Conservation (phyloP, 352 stramenopile species). For the Pythium aphanidermatum region DNA sequence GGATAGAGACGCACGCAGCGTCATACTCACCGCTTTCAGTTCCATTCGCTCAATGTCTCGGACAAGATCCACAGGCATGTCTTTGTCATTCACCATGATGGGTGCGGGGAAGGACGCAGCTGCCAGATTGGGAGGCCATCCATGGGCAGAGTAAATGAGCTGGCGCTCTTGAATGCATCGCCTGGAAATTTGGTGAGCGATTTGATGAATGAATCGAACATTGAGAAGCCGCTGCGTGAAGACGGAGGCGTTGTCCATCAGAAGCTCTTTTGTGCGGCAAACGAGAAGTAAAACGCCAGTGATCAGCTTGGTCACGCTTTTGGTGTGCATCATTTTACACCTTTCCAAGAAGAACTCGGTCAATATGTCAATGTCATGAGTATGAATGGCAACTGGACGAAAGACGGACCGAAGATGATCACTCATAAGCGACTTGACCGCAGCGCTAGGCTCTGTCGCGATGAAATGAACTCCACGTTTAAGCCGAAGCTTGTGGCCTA, state of each 20-base stretch:
- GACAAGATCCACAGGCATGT: constrained; percentile 15
- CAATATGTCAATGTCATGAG: constrained; percentile 33
- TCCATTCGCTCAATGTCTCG: constrained; percentile 32
- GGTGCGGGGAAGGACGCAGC: no score
- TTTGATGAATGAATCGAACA: background rate
- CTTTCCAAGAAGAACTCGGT: constrained; percentile 36
- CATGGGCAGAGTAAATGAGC: constrained; percentile 6
- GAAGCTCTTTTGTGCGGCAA: constrained; percentile 4
- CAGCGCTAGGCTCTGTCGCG: background rate
- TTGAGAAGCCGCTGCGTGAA: background rate
- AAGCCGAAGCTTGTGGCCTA: constrained; percentile 36
- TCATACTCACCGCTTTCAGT: constrained; percentile 28
- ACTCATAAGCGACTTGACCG: background rate
- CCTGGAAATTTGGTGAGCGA: background rate
- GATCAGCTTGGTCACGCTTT: constrained; percentile 30
- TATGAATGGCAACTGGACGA: constrained; percentile 24
- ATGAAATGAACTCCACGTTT: constrained; percentile 41
- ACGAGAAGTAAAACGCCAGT: constrained; percentile 21
- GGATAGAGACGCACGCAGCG: constrained; percentile 29
- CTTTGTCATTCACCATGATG: constrained; percentile 1
- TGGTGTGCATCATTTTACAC: constrained; percentile 28
- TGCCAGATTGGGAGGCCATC: constrained; percentile 8
- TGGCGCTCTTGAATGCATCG: constrained; percentile 8
- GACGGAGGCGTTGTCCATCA: constrained; percentile 1
- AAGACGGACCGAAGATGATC: constrained; percentile 35